Base-by-base conservation (phyloP, 2,329 filamentous ascomycete species). In the Colletotrichum salicis region DNA sequence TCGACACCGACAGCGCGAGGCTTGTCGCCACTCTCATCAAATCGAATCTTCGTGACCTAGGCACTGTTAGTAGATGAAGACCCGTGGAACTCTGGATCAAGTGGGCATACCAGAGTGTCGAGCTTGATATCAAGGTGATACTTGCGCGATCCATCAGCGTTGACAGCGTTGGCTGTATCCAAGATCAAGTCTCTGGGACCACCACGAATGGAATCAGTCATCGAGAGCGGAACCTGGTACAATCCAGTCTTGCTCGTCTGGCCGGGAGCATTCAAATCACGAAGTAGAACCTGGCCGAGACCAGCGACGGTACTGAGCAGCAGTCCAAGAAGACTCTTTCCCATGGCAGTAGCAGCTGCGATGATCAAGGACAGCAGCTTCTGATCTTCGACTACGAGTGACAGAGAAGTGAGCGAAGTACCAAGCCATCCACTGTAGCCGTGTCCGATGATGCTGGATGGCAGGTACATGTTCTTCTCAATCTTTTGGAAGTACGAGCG, bases 401-500 rank as follows among this genome's bases (percentile, higher is more conserved):
- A 71, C 5, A 69, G 59, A 5, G 60, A 70, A 4, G 70, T 70
- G 3, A 70, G 45, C 12, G 60, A 70, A 8, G 69, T 31, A 11
- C 45, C 61, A 6, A 89, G 81, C 87, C 87, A 90, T 5, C 88
- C 89, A 57, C 85, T 78, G 72, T 85, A 88, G 3, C 89, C 88
- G 73, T 90, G 88, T 11, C 79, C 58, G 5, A 83, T 69, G 57
- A 79, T 79, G 3, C 67, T 70, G 35, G 61, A 57, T 0, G 83
- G 79, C 3, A 89, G 79, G 77, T 91, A 89, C 45, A 83, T 76
- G 81, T 87, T 87, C 58, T 84, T 83, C 80, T 92, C 90, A 10
- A 92, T 77, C 76, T 84, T 86, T 75, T 83, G 77, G 65, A 88
- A 88, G 78, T 91, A 90, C 71, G 85, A 81, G 68, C 89, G 83